Evolutionary conservation across 306 rosid genomes (phyloP), one percentile per base, ranked within the genome.

Genomic region (Quercus robur): DNA sequence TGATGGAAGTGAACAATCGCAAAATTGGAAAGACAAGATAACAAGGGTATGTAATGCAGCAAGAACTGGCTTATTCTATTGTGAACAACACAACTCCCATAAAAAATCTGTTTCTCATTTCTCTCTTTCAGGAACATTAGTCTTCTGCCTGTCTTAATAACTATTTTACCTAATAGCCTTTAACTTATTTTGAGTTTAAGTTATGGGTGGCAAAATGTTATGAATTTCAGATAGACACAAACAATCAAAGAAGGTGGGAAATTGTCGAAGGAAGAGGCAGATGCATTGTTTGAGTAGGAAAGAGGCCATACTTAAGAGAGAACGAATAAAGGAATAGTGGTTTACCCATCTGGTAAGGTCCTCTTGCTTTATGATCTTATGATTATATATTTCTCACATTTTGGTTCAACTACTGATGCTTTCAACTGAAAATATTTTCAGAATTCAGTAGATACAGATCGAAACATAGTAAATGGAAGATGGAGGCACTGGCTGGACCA

Each of bases 401-500:
- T 70, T 31, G 71, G 21, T 77, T 79, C 17, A 73, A 26, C 25
- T 31, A 46, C 84, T 79, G 30, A 84, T 56, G 23, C 21, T 75
- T 13, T 14, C 10, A 31, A 4, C 35, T 18, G 20, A 28, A 25
- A 46, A 0, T 74, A 66, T 77, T 33, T 64, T 20, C 89, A 93
- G 97, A 92, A 89, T 33, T 94, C 97, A 62, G 94, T 92, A 78
- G 97, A 94, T 75, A 31, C n/a, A 56, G 99, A 94, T 67, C 83
- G 95, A 84, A 89, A 86, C 44, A 83, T 85, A 68, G 91, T 79
- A 7, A 90, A 74, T 73, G 97, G 97, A 84, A 87, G 99, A 91
- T 94, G 97, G 97, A 93, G 97, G 98, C 84, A 91, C 80, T 95
- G 99, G 98, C 84, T 95, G 56, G 98, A 87, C 80, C 97, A 91